These are phyloP conservation scores for Botrytis porri DNA, from an alignment of 2,329 filamentous ascomycete species.

Conservation along the genomic window DNA sequence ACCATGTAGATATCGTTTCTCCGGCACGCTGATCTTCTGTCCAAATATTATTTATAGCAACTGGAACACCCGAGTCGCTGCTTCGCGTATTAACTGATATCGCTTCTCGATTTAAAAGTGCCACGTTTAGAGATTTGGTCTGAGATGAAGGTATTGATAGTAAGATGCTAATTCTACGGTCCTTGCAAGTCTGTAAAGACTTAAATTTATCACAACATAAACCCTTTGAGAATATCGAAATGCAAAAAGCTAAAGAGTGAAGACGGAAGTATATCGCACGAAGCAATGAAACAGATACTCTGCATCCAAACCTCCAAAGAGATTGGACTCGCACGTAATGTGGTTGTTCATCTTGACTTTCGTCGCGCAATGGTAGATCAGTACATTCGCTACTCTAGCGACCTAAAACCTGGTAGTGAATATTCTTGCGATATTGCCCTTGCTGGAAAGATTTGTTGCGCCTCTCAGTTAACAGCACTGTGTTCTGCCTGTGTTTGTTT, in stretches of 20 bases:
- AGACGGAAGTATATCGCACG: neutral
- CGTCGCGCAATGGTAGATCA: too few relatives aligned
- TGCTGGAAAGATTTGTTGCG: neutral
- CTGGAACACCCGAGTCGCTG: too few relatives aligned
- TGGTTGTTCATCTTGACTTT: too few relatives aligned
- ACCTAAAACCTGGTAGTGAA: too few relatives aligned
- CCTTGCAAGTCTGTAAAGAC: neutral
- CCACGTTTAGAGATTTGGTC: too few relatives aligned
- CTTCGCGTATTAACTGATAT: neutral
- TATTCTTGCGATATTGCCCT: neutral
- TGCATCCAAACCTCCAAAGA: too few relatives aligned
- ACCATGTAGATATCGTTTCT: slow-evolving; percentile 21
- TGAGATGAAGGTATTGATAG: neutral
- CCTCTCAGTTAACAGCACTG: neutral
- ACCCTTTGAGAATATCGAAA: neutral
- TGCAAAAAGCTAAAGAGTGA: neutral
- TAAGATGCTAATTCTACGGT: neutral
- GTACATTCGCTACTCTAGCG: too few relatives aligned
- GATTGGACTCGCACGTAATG: too few relatives aligned
- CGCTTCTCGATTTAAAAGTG: neutral
- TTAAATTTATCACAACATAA: neutral
- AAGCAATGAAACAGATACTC: neutral
- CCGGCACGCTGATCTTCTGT: slow-evolving; percentile 21
- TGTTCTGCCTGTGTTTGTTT: neutral
- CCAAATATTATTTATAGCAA: neutral